Percentiles rank a stretch among this genome's conserved stretches.
These are phyloP conservation scores for Neurospora sp. DNA, from an alignment of 495 filamentous ascomycete genomes.

Conservation along the genomic window DNA sequence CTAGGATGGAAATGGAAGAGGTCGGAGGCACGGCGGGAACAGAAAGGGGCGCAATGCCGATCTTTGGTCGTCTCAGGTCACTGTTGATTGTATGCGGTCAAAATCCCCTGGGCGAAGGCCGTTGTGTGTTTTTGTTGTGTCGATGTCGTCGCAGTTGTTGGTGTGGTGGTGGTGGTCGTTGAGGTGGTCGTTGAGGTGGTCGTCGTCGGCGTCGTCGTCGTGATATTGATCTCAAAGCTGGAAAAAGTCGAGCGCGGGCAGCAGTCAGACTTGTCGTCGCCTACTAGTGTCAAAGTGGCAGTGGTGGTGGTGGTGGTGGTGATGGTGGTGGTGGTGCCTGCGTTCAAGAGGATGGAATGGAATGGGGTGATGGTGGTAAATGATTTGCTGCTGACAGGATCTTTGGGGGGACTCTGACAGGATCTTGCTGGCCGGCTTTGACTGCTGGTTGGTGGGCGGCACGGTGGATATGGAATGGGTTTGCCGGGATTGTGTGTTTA, in stretches of 20 bases:
- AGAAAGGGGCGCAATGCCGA: slow-evolving; percentile 4
- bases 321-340: neutral
- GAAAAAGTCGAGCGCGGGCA: neutral
- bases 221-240: neutral
- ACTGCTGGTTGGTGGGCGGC: neutral
- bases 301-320: neutral
- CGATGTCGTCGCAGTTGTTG: neutral
- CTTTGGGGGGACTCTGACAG: neutral
- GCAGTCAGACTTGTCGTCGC: neutral
- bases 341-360: neutral
- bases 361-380: neutral
- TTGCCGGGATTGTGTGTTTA: neutral
- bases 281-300: neutral
- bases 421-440: neutral
- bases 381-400: neutral
- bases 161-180: neutral
- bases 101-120: neutral
- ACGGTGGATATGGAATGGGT: neutral
- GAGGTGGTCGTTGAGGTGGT: neutral
- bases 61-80: neutral
- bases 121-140: neutral
- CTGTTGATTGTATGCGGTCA: neutral
- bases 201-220: neutral
- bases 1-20: slow-evolving; percentile 13
- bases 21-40: slow-evolving; percentile 11